These are phyloP conservation scores for Brassica nigra DNA, from an alignment of 345 rosid genomes.

Conservation along the genomic window DNA sequence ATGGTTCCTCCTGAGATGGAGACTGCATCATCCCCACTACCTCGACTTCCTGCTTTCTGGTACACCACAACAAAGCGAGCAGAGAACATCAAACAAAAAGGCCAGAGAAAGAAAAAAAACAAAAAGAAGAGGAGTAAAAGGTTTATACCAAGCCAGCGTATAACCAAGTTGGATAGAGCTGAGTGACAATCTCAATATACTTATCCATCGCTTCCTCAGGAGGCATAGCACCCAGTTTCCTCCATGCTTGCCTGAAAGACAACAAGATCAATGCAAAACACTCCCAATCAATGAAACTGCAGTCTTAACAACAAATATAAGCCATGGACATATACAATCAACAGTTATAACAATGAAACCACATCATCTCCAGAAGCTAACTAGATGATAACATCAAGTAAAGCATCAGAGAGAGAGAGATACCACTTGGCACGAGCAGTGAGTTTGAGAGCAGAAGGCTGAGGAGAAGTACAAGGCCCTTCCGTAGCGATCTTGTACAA, in stretches of 20 bases:
- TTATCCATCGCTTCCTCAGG: constrained; percentile 96
- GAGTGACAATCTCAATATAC: constrained; percentile 79
- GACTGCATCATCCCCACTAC: constrained; percentile 40
- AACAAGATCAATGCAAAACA: not conserved
- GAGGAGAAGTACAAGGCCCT: constrained; percentile 86
- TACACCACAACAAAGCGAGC: not conserved
- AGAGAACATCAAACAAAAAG: constrained; percentile 22
- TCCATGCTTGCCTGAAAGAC: constrained; percentile 86
- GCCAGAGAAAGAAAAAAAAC: not conserved
- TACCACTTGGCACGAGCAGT: constrained; percentile 95
- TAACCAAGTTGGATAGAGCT: constrained; percentile 80
- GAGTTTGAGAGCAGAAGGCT: constrained; percentile 87
- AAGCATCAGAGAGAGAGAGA: constrained; percentile 14
- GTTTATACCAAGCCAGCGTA: constrained; percentile 59
- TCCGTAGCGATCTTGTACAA: constrained; percentile 87
- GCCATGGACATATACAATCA: not conserved
- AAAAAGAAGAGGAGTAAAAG: not conserved
- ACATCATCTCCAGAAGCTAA: too few species aligned
- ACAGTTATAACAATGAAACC: not conserved
- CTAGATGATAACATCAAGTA: not conserved
- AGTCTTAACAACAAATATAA: not conserved
- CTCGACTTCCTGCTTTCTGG: constrained; percentile 52
- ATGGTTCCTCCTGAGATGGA: constrained; percentile 60
- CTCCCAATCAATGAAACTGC: not conserved
- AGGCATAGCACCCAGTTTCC: constrained; percentile 92